A percentile compares a stretch with the other conserved stretches of the same genome.
Conservation (phyloP, 2,329 filamentous ascomycete species). For the Meredithiella fracta region DNA sequence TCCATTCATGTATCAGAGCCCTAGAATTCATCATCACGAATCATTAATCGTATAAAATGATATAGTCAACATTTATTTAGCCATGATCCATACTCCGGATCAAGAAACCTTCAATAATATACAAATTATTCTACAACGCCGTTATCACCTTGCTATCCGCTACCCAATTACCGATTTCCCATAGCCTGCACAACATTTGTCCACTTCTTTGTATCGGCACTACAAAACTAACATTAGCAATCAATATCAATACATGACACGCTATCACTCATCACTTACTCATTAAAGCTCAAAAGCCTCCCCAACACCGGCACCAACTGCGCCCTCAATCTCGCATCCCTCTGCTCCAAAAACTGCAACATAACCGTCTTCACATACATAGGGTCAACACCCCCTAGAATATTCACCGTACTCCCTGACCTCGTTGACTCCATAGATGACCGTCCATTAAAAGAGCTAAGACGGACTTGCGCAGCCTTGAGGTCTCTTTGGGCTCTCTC, state of each 20-base stretch:
- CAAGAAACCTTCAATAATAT: not conserved
- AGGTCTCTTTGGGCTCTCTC: constrained; percentile 63
- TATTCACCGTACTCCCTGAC: constrained; percentile 16
- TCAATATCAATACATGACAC: not conserved
- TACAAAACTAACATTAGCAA: constrained; percentile 16
- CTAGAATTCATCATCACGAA: too few relatives aligned
- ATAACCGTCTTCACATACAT: constrained; percentile 68
- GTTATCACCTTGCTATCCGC: not conserved
- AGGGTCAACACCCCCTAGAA: constrained; percentile 27
- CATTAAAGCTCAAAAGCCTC: constrained; percentile 60
- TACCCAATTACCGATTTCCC: constrained; percentile 12
- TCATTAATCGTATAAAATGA: too few relatives aligned
- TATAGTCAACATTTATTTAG: not conserved
- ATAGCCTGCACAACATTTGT: constrained; percentile 18
- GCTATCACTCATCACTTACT: constrained; percentile 32
- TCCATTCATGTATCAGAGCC: too few relatives aligned
- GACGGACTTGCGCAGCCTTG: constrained; percentile 34
- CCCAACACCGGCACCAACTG: constrained; percentile 65
- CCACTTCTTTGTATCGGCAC: constrained; percentile 19
- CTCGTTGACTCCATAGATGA: constrained; percentile 30
- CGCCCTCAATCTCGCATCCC: constrained; percentile 57
- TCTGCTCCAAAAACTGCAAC: constrained; percentile 66
- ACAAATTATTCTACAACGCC: not conserved
- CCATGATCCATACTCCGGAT: not conserved
- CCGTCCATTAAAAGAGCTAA: constrained; percentile 23